Evolutionary conservation across 768 basidiomycete genomes (phyloP), one percentile per base, ranked within the genome.

Genomic region (Lentinula raphanica): DNA sequence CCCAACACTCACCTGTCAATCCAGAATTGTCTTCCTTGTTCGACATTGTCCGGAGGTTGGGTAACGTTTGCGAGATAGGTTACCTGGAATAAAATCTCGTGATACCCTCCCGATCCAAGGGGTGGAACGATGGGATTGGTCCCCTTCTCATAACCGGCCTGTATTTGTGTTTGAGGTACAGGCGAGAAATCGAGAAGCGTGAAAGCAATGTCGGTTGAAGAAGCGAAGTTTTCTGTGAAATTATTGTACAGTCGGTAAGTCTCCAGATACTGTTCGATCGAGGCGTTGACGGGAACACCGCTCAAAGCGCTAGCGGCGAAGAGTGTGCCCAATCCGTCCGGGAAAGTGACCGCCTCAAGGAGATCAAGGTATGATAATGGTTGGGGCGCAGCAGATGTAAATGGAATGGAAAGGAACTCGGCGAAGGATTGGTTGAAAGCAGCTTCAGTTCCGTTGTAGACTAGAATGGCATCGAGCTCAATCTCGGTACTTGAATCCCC

Each of bases 61-160:
- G 38, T 56, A 38, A 67, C 36, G 1, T 60, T 60, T 7, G 31
- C 4, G 13, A 36, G 55, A 54, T 72, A 67, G 31, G 67, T 67
- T 3, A 70, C 65, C 45, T 71, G 66, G 32, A 75, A 66, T 44
- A 72, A 70, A 0, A 76, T 66, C 12, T 71, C 69, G 27, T 67
- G 67, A 56, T 72, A 77, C 36, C 70, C 68, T n/a, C 67, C 70
- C 19, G 31, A 28, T 44, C 65, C 35, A 2, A 56, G 44, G 1
- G 76, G 74, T 3, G 76, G 67, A 51, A 72, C 67, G 49, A 78
- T 74, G 2, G 71, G 69, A 51, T 75, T 77, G 5, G 74, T 71
- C 13, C 75, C 77, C 29, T 63, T 70, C 4, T 60, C 65, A 19
- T 65, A 60, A 4, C 74, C 73, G 6, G 66, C 69, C n/a, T 65